Base-by-base conservation (phyloP, 805 yeast species). In the Wickerhamiella galacta region DNA sequence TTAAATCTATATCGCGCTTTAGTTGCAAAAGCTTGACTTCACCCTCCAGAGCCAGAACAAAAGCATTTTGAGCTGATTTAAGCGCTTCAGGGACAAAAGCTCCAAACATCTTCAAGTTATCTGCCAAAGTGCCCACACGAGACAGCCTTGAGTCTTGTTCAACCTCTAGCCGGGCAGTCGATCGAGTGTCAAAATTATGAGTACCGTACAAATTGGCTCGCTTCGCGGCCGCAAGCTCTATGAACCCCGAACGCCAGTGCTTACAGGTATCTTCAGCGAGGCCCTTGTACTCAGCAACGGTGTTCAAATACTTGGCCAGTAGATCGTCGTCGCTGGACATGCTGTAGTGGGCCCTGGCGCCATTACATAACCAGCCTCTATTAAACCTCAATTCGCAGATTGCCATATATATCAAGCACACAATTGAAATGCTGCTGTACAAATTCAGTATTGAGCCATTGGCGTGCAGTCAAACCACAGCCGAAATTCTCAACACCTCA, bases 51-150 rank as follows among this genome's bases (percentile, higher is more conserved):
- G n/a, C n/a, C n/a, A n/a, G n/a, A n/a, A n/a, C n/a, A n/a, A n/a
- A n/a, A n/a, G n/a, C n/a, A n/a, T n/a, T n/a, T n/a, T n/a, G n/a
- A n/a, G n/a, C n/a, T n/a, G n/a, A n/a, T n/a, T 58, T 48, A 16
- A 69, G 45, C 23, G 57, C 56, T 25, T 39, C 43, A 6, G 73
- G 68, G 2, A 61, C 68, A 24, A 69, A 46, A 0, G 60, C 61
- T 2, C 70, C 70, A 48, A 69, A 65, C 57, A 64, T 68, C 23
- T 52, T 35, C 7, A 64, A 46, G 1, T 68, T 67, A 34, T 60
- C 58, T 25, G 45, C 42, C 7, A 22, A 25, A 21, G 37, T 32
- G 25, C 40, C 46, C 23, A 35, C 41, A 16, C 31, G 33, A 15
- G 28, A 33, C 22, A 38, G 18, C 20, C 34, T 17, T 19, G 31